Evolutionary conservation across 2,329 filamentous ascomycete species (phyloP), one percentile per base, ranked within the genome.

Genomic region (Cercospora sp.): DNA sequence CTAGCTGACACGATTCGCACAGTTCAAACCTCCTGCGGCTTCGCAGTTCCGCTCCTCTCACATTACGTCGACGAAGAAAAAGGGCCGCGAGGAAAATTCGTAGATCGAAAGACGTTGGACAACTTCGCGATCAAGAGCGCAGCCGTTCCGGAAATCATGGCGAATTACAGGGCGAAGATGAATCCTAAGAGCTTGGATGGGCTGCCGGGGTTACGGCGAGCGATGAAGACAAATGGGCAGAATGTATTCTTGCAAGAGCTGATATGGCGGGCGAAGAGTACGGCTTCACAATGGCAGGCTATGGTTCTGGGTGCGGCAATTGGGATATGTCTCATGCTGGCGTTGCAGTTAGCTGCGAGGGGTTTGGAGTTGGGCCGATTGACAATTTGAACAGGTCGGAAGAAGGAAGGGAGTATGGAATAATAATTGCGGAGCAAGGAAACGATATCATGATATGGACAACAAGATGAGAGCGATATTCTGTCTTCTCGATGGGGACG

Each of bases 1-100:
- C n/a, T n/a, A 31, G 13, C 30, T 26, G 7, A 58, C 53, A 20
- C 16, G 3, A 18, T 23, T 51, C 20, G 12, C 48, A 18, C 80
- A 77, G 83, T 88, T 3, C 88, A 90, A 82, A 90, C 87, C 9
- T 87, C 85, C 61, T 91, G 89, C 74, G 89, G 89, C 6, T 91
- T 84, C 72, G 87, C 85, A 26, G 87, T 91, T 7, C 88, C 89
- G 1, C 79, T 83, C 31, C 77, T 89, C 8, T 68, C 79, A 7
- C 82, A 84, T 66, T 75, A 74, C 7, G 70, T 74, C 9, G 67
- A 70, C 31, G 65, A 60, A 6, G 65, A 75, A 58, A 73, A 70
- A 36, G 71, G 69, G 30, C 70, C 68, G 31, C 72, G 74, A 4
- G 75, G 72, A 48, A 85, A 87, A 67, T 65, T 74, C 36, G 80